A percentile compares a stretch with the other conserved stretches of the same genome.
phyloP scores from a whole-genome alignment of 495 filamentous ascomycete species.

The Ramalina intermedia region DNA sequence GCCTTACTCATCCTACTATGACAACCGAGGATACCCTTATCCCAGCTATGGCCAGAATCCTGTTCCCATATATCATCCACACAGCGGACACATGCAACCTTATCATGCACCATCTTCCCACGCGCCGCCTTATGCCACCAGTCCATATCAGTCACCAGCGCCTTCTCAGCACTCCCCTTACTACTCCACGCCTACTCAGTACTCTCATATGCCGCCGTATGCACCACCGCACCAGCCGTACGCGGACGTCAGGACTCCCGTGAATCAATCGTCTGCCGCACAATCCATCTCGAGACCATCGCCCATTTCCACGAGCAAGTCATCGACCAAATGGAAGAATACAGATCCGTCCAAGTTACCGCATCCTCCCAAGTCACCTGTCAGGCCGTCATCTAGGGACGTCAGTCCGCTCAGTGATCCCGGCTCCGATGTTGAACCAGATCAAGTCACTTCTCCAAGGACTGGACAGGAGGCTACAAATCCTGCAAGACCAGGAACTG shows the following conservation, averaged over 20 bases:
- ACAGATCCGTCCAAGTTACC: constrained; percentile 21
- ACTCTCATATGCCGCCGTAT: constrained; percentile 15
- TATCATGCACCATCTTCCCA: constrained; percentile 6
- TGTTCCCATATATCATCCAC: constrained; percentile 3
- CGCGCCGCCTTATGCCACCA: not conserved
- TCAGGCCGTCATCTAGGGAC: constrained; percentile 32
- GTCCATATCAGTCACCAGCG: constrained; percentile 9
- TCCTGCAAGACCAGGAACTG: not conserved
- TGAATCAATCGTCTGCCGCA: constrained; percentile 14
- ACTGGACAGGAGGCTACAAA: not conserved
- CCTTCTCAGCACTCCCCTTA: constrained; percentile 7
- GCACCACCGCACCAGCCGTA: constrained; percentile 8
- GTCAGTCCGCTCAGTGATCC: constrained; percentile 41
- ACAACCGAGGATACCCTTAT: constrained; percentile 11
- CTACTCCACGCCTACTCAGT: constrained; percentile 6
- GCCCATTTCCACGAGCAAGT: constrained; percentile 29
- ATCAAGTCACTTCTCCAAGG: not conserved
- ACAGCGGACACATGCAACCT: constrained; percentile 3
- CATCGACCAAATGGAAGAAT: constrained; percentile 37
- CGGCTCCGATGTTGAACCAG: constrained; percentile 3
- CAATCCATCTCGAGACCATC: constrained; percentile 24
- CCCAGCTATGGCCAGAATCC: constrained; percentile 9
- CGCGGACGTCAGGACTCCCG: constrained; percentile 9
- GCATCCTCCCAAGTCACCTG: constrained; percentile 27
- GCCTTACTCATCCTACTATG: constrained; percentile 5